These are phyloP conservation scores for Malus sylvestris DNA, from an alignment of 306 rosid genomes.

Conservation along the genomic window DNA sequence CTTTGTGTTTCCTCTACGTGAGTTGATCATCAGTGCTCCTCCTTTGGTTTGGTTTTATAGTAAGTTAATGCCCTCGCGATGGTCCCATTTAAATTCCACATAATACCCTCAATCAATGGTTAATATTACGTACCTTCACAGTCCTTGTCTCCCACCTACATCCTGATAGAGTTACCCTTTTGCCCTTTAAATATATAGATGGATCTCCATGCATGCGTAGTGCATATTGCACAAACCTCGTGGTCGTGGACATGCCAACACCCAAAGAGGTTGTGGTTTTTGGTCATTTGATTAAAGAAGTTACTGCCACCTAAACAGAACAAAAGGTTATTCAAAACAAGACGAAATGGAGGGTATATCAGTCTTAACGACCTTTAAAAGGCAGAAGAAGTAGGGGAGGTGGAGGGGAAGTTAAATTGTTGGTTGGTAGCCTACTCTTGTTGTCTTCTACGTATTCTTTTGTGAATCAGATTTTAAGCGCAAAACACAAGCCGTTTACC, in stretches of 20 bases:
- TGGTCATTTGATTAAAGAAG: not conserved
- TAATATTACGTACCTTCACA: not conserved
- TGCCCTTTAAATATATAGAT: not conserved
- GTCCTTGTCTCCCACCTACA: not conserved
- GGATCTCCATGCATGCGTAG: not conserved
- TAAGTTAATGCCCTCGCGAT: not conserved
- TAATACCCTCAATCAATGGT: not conserved
- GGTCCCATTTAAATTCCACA: not conserved
- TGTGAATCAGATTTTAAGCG: not conserved
- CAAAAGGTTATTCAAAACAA: not conserved
- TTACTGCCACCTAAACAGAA: not conserved
- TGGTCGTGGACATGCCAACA: not conserved
- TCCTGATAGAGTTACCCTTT: not conserved
- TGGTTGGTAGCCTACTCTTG: constrained; percentile 68
- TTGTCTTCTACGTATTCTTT: constrained; percentile 29
- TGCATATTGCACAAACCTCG: not conserved
- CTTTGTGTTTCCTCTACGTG: constrained; percentile 20
- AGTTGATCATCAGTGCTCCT: not conserved
- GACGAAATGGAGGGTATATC: not conserved
- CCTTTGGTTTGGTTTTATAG: constrained; percentile 5
- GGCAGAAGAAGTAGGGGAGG: constrained; percentile 28
- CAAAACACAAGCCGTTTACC: constrained; percentile 13
- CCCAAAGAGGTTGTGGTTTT: not conserved
- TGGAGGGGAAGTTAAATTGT: constrained; percentile 44
- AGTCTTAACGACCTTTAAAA: not conserved